Base-by-base conservation (phyloP, 2,329 filamentous ascomycete species). In the Byssothecium circinans region DNA sequence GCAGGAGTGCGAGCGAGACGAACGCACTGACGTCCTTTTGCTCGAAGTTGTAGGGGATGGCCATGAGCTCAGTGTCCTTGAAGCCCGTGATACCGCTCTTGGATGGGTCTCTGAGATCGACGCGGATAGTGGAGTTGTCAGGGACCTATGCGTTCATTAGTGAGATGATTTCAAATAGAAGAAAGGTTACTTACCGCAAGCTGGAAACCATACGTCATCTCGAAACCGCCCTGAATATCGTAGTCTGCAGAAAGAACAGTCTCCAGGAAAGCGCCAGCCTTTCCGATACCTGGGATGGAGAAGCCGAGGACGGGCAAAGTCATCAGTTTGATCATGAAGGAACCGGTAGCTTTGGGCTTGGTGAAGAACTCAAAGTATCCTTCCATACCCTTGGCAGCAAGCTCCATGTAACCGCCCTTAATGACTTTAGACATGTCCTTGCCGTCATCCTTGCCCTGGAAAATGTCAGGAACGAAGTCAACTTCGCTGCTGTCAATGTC, bases 191-290 rank as follows among this genome's bases (percentile, higher is more conserved):
- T 35, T 56, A 69, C 68, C n/a, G 47, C 49, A n/a, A 72, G 46
- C 33, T 72, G 65, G 30, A 71, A 66, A 8, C 70, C 70, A 35
- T 70, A 70, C 27, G 49, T 63, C 19, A 72, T 50, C n/a, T 68
- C 63, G 22, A 73, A 50, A 3, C 54, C 55, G 12, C 60, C 59
- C 11, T 47, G 49, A 3, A 71, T 50, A 0, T 67, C 41, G 22
- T 66, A 69, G 11, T 62, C 58, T 4, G 61, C 56, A 7, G 45
- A 49, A 22, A 73, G 55, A 8, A 46, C 51, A 2, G 67, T 62
- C 18, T 62, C 59, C 44, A 72, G 69, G 18, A 58, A 41, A n/a
- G 67, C 62, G 32, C 68, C 70, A 12, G 69, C 68, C n/a, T 61
- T 49, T 1, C 68, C 70, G 15, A 73, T 58, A 4, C 63, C 63